Conservation (phyloP, 78 protist species). For the Dictyostelium purpureum region DNA sequence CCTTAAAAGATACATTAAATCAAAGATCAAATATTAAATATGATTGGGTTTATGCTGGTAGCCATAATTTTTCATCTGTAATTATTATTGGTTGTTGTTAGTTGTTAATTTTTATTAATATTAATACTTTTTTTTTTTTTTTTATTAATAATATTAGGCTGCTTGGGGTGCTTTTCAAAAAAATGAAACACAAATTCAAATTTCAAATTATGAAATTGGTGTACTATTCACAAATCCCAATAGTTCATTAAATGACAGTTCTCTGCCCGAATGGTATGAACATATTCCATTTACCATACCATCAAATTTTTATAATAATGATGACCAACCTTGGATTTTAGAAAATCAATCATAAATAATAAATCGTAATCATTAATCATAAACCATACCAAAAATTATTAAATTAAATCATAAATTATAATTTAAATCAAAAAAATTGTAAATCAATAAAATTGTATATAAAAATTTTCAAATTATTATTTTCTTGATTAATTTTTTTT, state of each 20-base stretch:
- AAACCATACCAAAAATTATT: too few species aligned
- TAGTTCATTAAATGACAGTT: neutral
- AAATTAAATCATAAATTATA: neutral
- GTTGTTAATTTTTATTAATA: neutral
- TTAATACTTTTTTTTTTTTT: neutral
- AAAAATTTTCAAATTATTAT: too few species aligned
- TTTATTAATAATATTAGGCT: neutral
- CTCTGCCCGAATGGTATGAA: neutral
- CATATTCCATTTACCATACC: conserved; percentile 20
- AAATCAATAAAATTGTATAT: neutral
- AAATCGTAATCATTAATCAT: neutral
- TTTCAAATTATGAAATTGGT: conserved; percentile 62
- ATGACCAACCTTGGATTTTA: conserved; percentile 9
- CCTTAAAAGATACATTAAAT: neutral
- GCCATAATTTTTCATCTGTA: conserved; percentile 60
- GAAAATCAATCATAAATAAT: neutral
- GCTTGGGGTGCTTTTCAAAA: conserved; percentile 72
- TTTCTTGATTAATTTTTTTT: too few species aligned
- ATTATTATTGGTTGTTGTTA: neutral
- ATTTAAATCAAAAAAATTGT: neutral
- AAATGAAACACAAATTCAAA: conserved; percentile 10
- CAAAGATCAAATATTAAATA: neutral
- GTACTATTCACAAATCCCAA: conserved; percentile 9
- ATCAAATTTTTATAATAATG: neutral
- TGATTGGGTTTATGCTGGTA: conserved; percentile 62